These are phyloP conservation scores for Plasmopara halstedii DNA, from an alignment of 352 stramenopile species.

Conservation along the genomic window DNA sequence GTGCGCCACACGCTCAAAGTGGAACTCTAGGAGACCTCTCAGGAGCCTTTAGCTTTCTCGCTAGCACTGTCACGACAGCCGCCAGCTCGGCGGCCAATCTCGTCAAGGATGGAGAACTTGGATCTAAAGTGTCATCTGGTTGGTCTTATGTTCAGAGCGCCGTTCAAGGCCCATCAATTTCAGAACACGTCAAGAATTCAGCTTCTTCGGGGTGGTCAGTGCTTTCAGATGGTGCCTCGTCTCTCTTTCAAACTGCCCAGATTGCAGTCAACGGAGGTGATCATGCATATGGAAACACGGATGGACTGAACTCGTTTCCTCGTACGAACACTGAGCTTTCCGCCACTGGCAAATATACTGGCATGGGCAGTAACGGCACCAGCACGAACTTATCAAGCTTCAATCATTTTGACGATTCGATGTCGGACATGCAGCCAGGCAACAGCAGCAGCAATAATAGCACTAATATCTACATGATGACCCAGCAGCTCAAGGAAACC, in stretches of 20 bases:
- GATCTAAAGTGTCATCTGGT: slow-evolving; percentile 65
- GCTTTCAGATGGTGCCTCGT: slow-evolving; percentile 55
- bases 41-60: slow-evolving; percentile 67
- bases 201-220: slow-evolving; percentile 66
- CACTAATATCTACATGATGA: slow-evolving; percentile 12
- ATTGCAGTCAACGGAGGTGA: slow-evolving; percentile 39
- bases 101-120: slow-evolving; percentile 70
- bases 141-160: slow-evolving; percentile 75
- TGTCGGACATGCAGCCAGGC: slow-evolving; percentile 49
- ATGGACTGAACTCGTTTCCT: slow-evolving; percentile 35
- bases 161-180: slow-evolving; percentile 60
- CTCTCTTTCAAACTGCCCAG: slow-evolving; percentile 58
- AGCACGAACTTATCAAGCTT: slow-evolving; percentile 24
- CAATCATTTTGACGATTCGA: slow-evolving; percentile 64
- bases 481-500: slow-evolving; percentile 20
- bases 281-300: slow-evolving; percentile 5
- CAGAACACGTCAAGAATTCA: slow-evolving; percentile 73
- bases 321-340: slow-evolving; percentile 49
- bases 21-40: slow-evolving; percentile 50
- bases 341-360: slow-evolving; percentile 55
- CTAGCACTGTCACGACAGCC: slow-evolving; percentile 58
- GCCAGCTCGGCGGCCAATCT: slow-evolving; percentile 56
- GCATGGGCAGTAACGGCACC: slow-evolving; percentile 33
- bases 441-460: slow-evolving; percentile 10
- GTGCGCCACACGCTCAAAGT: slow-evolving; percentile 23